A percentile compares a stretch with the other conserved stretches of the same genome.
Evolutionary conservation across 2,329 filamentous ascomycete species (phyloP).

Genomic region (Acephala macrosclerotiorum): DNA sequence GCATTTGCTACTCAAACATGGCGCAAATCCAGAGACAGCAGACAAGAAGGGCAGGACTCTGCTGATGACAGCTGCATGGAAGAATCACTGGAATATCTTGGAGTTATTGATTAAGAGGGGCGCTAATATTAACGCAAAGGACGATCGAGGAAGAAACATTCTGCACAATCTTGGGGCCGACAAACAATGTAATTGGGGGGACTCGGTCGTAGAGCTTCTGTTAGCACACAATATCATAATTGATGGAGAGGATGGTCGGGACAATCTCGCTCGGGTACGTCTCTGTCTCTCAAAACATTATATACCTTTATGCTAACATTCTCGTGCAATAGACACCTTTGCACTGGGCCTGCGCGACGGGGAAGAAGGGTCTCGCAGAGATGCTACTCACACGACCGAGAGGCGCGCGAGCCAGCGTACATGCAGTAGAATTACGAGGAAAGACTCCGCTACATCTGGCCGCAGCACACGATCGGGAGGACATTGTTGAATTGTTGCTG

Average conservation of each 20-base stretch:
- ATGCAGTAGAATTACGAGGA: slow-evolving; percentile 35
- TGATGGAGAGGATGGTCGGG: slow-evolving; percentile 35
- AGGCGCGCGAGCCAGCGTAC: slow-evolving; percentile 29
- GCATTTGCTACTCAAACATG: slow-evolving; percentile 34
- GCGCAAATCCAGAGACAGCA: slow-evolving; percentile 34
- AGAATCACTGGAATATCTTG: slow-evolving; percentile 37
- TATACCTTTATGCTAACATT: not conserved
- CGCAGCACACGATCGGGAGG: slow-evolving; percentile 32
- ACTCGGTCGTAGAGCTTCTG: slow-evolving; percentile 36
- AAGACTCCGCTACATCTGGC: slow-evolving; percentile 38
- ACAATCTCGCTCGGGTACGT: slow-evolving; percentile 23
- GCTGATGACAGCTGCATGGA: slow-evolving; percentile 41
- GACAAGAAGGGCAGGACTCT: slow-evolving; percentile 39
- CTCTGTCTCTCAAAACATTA: not conserved
- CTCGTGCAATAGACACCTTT: slow-evolving; percentile 27
- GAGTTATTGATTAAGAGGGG: slow-evolving; percentile 35
- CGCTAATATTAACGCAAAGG: slow-evolving; percentile 37
- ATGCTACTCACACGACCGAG: slow-evolving; percentile 32
- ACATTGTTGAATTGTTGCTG: slow-evolving; percentile 37
- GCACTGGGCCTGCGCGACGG: slow-evolving; percentile 40
- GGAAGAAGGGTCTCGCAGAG: slow-evolving; percentile 35
- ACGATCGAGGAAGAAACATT: slow-evolving; percentile 34
- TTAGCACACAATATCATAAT: slow-evolving; percentile 33
- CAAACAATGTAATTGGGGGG: slow-evolving; percentile 37
- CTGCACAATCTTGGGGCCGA: slow-evolving; percentile 40